phyloP scores from a whole-genome alignment of 805 yeast genomes.

The Candida nonsorbophila region DNA sequence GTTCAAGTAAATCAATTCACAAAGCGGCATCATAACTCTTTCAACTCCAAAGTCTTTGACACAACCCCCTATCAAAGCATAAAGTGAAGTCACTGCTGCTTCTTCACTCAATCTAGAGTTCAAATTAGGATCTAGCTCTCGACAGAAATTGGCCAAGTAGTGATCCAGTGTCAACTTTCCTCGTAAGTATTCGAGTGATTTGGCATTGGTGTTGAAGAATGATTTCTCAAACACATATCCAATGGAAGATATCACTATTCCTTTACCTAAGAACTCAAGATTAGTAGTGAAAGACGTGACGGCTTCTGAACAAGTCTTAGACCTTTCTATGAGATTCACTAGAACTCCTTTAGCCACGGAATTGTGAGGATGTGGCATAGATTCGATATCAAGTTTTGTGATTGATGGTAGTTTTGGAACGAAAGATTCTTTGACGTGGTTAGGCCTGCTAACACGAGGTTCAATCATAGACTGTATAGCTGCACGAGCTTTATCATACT shows the following conservation, averaged over 20 bases:
- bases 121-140: conserved; percentile 39
- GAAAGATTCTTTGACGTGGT: conserved; percentile 1
- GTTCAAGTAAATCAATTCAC: conserved; percentile 62
- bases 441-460: conserved; percentile 25
- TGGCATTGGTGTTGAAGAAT: conserved; percentile 47
- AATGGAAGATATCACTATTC: conserved; percentile 49
- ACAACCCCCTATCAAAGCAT: conserved; percentile 61
- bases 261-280: conserved; percentile 53
- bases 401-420: conserved; percentile 2
- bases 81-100: conserved; percentile 50
- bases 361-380: not conserved
- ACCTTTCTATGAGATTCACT: conserved; percentile 47
- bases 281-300: conserved; percentile 34
- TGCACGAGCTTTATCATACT: conserved; percentile 36
- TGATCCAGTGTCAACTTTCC: conserved; percentile 38
- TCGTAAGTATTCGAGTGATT: conserved; percentile 49
- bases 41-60: conserved; percentile 81
- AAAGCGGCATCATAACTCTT: conserved; percentile 53
- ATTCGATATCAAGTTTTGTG: conserved; percentile 1
- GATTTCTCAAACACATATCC: conserved; percentile 61
- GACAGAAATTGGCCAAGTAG: conserved; percentile 40
- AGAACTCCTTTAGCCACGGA: conserved; percentile 1
- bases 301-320: conserved; percentile 57
- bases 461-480: conserved; percentile 45
- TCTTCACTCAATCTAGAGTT: conserved; percentile 36